Conservation (phyloP, 2,329 filamentous ascomycete genomes). For the Drechslera avenae region DNA sequence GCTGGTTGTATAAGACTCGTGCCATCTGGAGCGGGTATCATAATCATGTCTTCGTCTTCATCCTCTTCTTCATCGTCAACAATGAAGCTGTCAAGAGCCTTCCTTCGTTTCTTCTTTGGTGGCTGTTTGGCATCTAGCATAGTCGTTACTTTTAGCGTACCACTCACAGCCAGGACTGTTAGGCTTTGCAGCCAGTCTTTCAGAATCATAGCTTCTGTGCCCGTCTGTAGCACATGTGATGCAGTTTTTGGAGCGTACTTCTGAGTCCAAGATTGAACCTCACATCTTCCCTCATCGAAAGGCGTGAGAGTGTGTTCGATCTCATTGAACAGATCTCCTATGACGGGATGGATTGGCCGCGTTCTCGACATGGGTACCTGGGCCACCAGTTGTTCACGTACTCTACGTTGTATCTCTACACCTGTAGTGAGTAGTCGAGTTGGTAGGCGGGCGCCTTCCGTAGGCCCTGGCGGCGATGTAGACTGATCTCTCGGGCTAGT, state of each 20-base stretch:
- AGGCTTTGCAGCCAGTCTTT: constrained; percentile 81
- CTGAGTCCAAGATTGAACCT: constrained; percentile 74
- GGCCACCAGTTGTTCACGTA: constrained; percentile 36
- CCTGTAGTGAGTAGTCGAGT: constrained; percentile 45
- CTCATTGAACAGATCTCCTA: constrained; percentile 63
- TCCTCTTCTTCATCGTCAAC: constrained; percentile 40
- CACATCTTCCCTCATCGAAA: constrained; percentile 79
- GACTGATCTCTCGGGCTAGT: not conserved
- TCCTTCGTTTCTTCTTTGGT: constrained; percentile 68
- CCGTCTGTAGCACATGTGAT: constrained; percentile 74
- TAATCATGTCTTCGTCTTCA: constrained; percentile 58
- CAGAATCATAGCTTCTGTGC: constrained; percentile 71
- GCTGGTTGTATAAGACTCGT: constrained; percentile 53
- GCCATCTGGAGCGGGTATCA: constrained; percentile 69
- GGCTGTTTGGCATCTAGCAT: constrained; percentile 31
- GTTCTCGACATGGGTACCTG: constrained; percentile 19
- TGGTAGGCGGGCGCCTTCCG: constrained; percentile 41
- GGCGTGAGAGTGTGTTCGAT: constrained; percentile 71
- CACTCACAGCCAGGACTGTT: constrained; percentile 77
- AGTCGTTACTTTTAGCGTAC: constrained; percentile 39
- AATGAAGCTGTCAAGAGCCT: constrained; percentile 46
- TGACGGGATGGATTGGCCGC: constrained; percentile 58
- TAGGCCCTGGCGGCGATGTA: constrained; percentile 19
- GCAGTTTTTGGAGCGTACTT: constrained; percentile 80
- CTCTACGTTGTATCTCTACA: constrained; percentile 47